Evolutionary conservation across 164 flowering plant species (phyloP).

Genomic region (Kalanchoe fedtschenkoi): DNA sequence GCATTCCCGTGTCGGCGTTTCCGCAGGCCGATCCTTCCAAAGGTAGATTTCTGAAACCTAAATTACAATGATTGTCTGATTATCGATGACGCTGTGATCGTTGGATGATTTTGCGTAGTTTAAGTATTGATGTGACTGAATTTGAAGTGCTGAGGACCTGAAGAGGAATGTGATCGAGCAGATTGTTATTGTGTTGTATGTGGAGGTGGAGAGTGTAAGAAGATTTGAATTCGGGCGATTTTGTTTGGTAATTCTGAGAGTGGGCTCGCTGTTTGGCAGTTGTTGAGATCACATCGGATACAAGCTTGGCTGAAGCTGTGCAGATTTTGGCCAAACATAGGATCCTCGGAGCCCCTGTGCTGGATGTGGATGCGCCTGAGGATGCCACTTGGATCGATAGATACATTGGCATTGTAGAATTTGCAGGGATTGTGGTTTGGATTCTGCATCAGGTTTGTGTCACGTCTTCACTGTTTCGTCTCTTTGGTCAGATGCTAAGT

Average conservation of each 20-base stretch:
- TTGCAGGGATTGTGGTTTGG: constrained; percentile 94
- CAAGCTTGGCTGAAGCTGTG: constrained; percentile 83
- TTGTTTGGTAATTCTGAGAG: not conserved
- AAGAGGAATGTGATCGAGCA: too few relatives aligned
- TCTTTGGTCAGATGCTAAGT: not conserved
- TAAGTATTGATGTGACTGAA: not conserved
- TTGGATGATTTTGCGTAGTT: not conserved
- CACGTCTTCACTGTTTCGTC: not conserved
- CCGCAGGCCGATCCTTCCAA: constrained; percentile 53
- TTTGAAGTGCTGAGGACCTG: not conserved
- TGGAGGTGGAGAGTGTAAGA: not conserved
- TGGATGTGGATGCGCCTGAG: constrained; percentile 73
- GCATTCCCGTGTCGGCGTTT: constrained; percentile 76
- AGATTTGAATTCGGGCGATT: not conserved
- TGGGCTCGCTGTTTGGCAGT: constrained; percentile 24
- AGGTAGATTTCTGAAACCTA: constrained; percentile 7
- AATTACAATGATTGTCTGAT: not conserved
- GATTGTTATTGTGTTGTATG: not conserved
- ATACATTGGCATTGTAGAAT: constrained; percentile 87
- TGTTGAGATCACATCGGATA: constrained; percentile 74
- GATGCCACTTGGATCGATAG: constrained; percentile 96
- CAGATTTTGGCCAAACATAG: constrained; percentile 56
- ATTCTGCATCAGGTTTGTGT: constrained; percentile 82
- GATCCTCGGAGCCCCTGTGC: constrained; percentile 86
- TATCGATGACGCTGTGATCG: too few relatives aligned